Base-by-base conservation (phyloP, 2,329 filamentous ascomycete genomes). In the Diplodia sapinea region DNA sequence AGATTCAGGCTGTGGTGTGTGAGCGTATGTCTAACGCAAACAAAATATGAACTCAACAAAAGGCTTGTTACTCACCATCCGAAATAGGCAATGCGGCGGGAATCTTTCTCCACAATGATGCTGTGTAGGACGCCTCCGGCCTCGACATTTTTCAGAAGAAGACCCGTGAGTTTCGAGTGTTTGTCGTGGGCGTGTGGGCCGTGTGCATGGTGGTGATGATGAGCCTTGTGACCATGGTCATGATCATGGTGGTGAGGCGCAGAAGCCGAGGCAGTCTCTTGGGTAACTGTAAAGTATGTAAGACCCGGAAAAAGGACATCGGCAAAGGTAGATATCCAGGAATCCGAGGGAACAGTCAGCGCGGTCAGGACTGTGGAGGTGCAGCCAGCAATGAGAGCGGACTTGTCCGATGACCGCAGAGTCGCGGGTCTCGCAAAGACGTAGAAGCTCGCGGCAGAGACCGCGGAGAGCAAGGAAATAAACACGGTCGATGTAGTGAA, bases 51-150 rank as follows among this genome's bases (percentile, higher is more conserved):
- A 13, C 12, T 7, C 4, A 2, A 23, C n/a, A 49, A 26, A 47
- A 47, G 6, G n/a, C n/a, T 47, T n/a, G 13, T 20, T 26, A 77
- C 89, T 75, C 83, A 96, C 91, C 85, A 87, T 88, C 97, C 97
- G 73, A 98, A 99, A 79, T 99, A 99, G 72, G 97, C 96, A 70
- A 99, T 98, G 54, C 94, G 88, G 68, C 95, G 87, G 17, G 94
- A 98, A 77, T 99, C 94, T 74, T 93, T 93, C 75, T 98, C 94
- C 15, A 89, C 88, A 73, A 99, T 81, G 68, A 99, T 93, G 65
- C 92, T 90, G 75, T 97, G 89, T 20, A 97, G 74, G 40, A 98
- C 84, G 0, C 94, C 94, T 76, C 90, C 92, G 31, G 84, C 83
- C 59, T 90, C 85, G 12, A 89, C 90, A 66, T 87, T 84, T 0